Percentiles rank a stretch among this genome's conserved stretches.
These are phyloP conservation scores for Fusarium redolens DNA, from an alignment of 2,329 filamentous ascomycete species.

Conservation along the genomic window DNA sequence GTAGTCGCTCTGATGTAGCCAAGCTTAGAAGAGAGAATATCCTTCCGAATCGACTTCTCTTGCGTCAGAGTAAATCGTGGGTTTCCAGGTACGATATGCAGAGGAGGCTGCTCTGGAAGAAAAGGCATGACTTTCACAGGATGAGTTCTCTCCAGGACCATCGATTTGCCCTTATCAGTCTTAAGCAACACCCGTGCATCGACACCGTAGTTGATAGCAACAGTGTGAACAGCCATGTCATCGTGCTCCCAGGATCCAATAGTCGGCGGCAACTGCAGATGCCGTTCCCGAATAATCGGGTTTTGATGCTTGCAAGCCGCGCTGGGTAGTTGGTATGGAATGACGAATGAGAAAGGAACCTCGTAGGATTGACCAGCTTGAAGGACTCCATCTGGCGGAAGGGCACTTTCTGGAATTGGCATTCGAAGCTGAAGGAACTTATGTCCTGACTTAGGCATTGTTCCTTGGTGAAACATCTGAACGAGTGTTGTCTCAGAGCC, in stretches of 20 bases:
- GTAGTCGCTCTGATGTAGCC: slow-evolving; percentile 26
- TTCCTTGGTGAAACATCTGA: slow-evolving; percentile 27
- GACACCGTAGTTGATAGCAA: slow-evolving; percentile 27
- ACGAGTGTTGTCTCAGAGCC: slow-evolving; percentile 12
- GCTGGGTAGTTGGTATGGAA: slow-evolving; percentile 32
- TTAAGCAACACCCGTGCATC: not conserved
- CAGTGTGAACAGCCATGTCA: slow-evolving; percentile 31
- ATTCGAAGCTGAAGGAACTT: slow-evolving; percentile 32
- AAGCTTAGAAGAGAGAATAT: slow-evolving; percentile 18
- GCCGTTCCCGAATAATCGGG: slow-evolving; percentile 10
- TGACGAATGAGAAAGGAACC: slow-evolving; percentile 35
- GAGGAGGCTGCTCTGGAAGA: slow-evolving; percentile 28
- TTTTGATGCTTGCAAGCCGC: slow-evolving; percentile 26
- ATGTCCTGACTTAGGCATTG: slow-evolving; percentile 21
- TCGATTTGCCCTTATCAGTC: not conserved
- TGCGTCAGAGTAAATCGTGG: slow-evolving; percentile 19
- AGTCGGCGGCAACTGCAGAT: slow-evolving; percentile 33
- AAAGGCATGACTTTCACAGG: slow-evolving; percentile 32
- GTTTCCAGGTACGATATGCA: slow-evolving; percentile 20
- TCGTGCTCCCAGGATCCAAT: slow-evolving; percentile 34
- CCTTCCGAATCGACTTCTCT: slow-evolving; percentile 29
- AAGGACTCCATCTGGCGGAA: slow-evolving; percentile 8
- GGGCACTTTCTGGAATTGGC: slow-evolving; percentile 12
- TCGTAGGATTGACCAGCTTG: slow-evolving; percentile 16
- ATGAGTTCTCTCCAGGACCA: not conserved